Evolutionary conservation across 192 early-diverging fungal species (phyloP), one percentile per base, ranked within the genome.

Genomic region (Haplosporangium gracile): DNA sequence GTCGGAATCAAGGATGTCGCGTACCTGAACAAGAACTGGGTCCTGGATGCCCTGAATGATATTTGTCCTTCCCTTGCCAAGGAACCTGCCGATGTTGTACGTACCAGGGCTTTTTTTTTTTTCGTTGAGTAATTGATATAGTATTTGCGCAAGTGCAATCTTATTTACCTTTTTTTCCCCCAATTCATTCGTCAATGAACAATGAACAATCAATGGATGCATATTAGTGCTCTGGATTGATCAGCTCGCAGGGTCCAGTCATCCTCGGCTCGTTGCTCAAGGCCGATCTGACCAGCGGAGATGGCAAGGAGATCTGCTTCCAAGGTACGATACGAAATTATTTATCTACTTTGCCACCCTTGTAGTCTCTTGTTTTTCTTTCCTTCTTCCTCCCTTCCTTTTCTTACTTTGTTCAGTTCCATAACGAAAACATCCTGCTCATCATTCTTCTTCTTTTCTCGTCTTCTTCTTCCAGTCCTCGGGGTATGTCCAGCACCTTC

Each of bases 231-330:
- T 40, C 88, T 68, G 90, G 90, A 49, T 32, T 88, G 40, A 68
- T 91, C 26, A 65, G 75, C 73, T 81, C 84, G 70, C 88, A 91
- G 81, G 89, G 83, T 11, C 89, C 89, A 15, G 84, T 89, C 34
- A 3, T 89, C 8, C n/a, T 82, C 26, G 70, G 85, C 39, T 81
- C 89, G 70, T 84, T 91, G 39, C 29, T 89, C 16, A 57, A 76
- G 39, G 90, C 88, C 45, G 76, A 75, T 20, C 22, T 74, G 0
- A 47, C 70, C 15, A 68, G 32, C 7, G 79, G 82, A 47, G 89
- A 89, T 68, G 90, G 88, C 10, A 85, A 90, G 68, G 72, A 87
- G 22, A 69, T 90, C 15, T 91, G 90, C 74, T 89, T 89, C 45
- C 73, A 89, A 36, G 60, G 60, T 65, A 65, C 4, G 1, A 32